These are phyloP conservation scores for Naganishia kalamii DNA, from an alignment of 768 basidiomycete species.

Conservation along the genomic window DNA sequence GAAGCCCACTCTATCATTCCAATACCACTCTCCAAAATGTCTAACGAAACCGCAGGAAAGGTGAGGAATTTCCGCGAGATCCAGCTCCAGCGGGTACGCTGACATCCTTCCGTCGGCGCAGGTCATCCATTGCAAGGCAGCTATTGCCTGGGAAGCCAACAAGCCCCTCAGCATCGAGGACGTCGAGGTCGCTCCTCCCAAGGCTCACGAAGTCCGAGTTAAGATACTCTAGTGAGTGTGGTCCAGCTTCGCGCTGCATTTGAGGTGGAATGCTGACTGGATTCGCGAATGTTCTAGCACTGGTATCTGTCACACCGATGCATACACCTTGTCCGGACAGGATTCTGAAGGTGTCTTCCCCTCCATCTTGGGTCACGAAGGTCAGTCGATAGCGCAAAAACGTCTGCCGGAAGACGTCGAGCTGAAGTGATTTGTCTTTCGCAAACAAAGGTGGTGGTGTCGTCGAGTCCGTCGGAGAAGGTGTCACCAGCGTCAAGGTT, in stretches of 20 bases:
- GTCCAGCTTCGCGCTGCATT: neutral
- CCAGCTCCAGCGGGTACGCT: too few relatives aligned
- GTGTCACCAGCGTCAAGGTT: conserved; percentile 70
- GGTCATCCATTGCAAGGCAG: conserved; percentile 77
- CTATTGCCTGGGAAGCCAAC: conserved; percentile 91
- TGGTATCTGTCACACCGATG: conserved; percentile 96
- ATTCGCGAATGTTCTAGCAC: conserved; percentile 50
- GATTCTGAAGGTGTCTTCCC: conserved; percentile 94
- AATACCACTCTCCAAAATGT: neutral
- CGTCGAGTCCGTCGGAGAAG: conserved; percentile 94
- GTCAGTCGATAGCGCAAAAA: conserved; percentile 38
- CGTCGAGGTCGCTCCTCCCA: conserved; percentile 87
- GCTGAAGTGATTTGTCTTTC: neutral
- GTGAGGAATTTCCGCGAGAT: too few relatives aligned
- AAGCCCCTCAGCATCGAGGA: conserved; percentile 71
- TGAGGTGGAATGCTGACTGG: neutral
- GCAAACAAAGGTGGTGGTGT: conserved; percentile 36
- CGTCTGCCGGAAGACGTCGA: neutral
- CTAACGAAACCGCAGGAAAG: conserved; percentile 13
- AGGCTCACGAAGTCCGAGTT: conserved; percentile 84
- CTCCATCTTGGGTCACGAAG: conserved; percentile 90
- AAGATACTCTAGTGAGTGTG: conserved; percentile 63
- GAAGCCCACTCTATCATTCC: too few relatives aligned
- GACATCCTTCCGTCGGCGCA: too few relatives aligned
- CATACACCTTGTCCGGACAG: conserved; percentile 91